These are phyloP conservation scores for Sambucus nigra DNA, from an alignment of 129 eudicot genomes.

Conservation along the genomic window DNA sequence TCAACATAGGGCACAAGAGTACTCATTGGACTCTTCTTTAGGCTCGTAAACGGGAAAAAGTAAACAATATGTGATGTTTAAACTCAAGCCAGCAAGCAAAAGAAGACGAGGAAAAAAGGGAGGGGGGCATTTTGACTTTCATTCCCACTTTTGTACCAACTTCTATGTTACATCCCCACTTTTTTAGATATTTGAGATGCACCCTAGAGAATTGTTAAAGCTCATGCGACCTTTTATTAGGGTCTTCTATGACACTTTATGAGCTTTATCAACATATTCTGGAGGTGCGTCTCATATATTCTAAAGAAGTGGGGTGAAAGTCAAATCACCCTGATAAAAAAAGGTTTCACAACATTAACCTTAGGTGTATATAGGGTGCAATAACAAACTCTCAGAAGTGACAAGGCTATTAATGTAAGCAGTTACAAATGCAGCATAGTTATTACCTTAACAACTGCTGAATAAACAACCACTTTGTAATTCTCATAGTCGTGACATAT, in stretches of 20 bases:
- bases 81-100: background rate
- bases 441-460: constrained; percentile 92
- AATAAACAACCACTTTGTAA: constrained; percentile 82
- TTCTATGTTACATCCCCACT: too few relatives aligned
- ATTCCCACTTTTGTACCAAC: too few relatives aligned
- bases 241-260: too few relatives aligned
- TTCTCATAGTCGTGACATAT: constrained; percentile 62
- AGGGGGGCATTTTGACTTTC: too few relatives aligned
- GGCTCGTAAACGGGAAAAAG: background rate
- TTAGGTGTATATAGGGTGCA: background rate
- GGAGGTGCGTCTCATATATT: too few relatives aligned
- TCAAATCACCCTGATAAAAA: too few relatives aligned
- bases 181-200: too few relatives aligned
- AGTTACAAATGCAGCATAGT: background rate
- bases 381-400: constrained; percentile 4
- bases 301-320: too few relatives aligned
- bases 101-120: background rate
- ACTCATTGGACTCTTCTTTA: background rate
- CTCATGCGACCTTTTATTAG: too few relatives aligned
- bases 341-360: background rate
- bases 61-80: background rate
- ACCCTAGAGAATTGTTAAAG: too few relatives aligned
- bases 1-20: background rate
- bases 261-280: too few relatives aligned
- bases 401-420: background rate